phyloP scores from a whole-genome alignment of 805 yeast genomes.

The Candida ovalis region DNA sequence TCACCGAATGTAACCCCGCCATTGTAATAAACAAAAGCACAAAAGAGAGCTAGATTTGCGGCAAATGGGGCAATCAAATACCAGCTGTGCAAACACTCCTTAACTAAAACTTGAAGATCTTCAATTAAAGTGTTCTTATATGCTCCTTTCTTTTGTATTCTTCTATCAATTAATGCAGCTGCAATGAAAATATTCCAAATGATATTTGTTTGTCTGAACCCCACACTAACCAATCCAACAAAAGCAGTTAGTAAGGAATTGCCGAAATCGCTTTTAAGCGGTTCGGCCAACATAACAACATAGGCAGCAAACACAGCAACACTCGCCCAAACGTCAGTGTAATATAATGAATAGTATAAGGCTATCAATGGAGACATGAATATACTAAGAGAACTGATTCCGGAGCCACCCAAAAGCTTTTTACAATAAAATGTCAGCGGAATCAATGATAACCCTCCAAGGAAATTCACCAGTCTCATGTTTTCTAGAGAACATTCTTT shows the following conservation, averaged over 20 bases:
- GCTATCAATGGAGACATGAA: conserved; percentile 66
- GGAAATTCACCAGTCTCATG: conserved; percentile 55
- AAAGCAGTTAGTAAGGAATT: conserved; percentile 43
- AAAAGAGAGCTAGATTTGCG: conserved; percentile 50
- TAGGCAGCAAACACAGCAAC: conserved; percentile 57
- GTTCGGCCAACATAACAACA: conserved; percentile 38
- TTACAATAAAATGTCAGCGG: conserved; percentile 17
- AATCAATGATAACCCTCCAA: conserved; percentile 55
- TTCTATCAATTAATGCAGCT: conserved; percentile 50
- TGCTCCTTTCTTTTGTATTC: conserved; percentile 32
- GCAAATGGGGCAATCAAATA: conserved; percentile 44
- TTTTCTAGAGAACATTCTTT: conserved; percentile 34
- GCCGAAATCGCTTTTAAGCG: conserved; percentile 14
- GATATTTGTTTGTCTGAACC: conserved; percentile 88
- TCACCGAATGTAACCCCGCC: conserved; percentile 92
- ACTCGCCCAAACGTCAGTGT: conserved; percentile 93
- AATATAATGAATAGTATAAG: conserved; percentile 72
- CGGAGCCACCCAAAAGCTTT: conserved; percentile 8
- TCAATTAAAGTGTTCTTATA: conserved; percentile 25
- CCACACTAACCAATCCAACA: conserved; percentile 58
- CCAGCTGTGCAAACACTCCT: conserved; percentile 31
- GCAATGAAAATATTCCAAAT: conserved; percentile 73
- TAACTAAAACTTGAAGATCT: conserved; percentile 21
- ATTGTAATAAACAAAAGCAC: conserved; percentile 55
- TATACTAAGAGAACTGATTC: conserved; percentile 28